Evolutionary conservation across 768 basidiomycete species (phyloP).

Genomic region (Leccinellum luteum): DNA sequence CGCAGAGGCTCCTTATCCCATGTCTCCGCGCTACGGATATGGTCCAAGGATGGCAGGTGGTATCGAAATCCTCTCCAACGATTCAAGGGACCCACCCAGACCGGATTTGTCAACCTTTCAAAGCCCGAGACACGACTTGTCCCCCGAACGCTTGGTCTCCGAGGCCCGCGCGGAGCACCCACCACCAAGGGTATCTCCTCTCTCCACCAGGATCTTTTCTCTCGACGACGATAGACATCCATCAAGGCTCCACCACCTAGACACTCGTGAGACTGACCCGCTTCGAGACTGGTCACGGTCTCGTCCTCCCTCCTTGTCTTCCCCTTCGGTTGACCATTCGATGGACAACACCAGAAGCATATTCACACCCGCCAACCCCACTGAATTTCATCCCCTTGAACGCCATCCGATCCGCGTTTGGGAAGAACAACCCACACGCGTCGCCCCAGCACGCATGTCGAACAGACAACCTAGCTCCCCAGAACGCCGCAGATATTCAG

Average conservation of each 20-base stretch:
- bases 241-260: neutral
- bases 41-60: constrained; percentile 31
- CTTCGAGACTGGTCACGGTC: constrained; percentile 6
- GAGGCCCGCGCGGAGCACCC: constrained; percentile 15
- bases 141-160: constrained; percentile 13
- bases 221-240: constrained; percentile 8
- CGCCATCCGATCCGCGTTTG: constrained; percentile 28
- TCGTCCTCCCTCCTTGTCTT: constrained; percentile 4
- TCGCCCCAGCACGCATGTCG: constrained; percentile 10
- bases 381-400: constrained; percentile 1
- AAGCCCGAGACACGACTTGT: constrained; percentile 10
- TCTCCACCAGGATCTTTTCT: neutral
- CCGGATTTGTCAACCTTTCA: constrained; percentile 14
- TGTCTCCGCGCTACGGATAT: constrained; percentile 20
- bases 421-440: constrained; percentile 20
- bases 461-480: neutral
- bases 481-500: neutral
- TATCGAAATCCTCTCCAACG: constrained; percentile 19
- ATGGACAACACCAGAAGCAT: neutral
- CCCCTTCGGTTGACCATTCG: neutral
- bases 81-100: constrained; percentile 6
- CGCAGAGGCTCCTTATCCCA: neutral
- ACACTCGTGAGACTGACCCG: neutral
- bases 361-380: neutral
- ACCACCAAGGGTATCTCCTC: constrained; percentile 11